Evolutionary conservation across 257 asterid genomes (phyloP).

Genomic region (Rhazya stricta): DNA sequence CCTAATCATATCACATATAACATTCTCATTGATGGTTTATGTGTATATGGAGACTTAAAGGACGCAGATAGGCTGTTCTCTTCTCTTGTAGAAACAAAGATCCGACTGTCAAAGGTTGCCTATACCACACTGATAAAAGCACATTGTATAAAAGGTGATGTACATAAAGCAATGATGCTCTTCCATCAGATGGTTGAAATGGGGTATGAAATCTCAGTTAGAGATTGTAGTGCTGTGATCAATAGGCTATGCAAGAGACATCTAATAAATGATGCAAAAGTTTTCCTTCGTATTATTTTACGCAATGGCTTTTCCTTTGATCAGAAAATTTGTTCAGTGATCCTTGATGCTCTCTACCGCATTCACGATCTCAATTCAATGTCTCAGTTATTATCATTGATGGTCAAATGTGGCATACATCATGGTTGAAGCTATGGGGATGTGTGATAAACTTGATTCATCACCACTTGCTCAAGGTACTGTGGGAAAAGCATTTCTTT

Average conservation of each 20-base stretch:
- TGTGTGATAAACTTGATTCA: not conserved
- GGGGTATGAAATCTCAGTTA: constrained; percentile 58
- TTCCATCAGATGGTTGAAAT: constrained; percentile 50
- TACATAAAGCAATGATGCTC: constrained; percentile 41
- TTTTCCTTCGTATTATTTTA: constrained; percentile 52
- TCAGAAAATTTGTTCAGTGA: constrained; percentile 33
- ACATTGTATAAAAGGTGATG: constrained; percentile 69
- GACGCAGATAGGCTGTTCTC: constrained; percentile 52
- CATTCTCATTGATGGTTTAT: constrained; percentile 63
- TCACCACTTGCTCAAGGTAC: constrained; percentile 3
- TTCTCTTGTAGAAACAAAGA: constrained; percentile 34
- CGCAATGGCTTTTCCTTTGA: constrained; percentile 46
- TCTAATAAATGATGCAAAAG: constrained; percentile 38
- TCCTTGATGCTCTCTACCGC: constrained; percentile 34
- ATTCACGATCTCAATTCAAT: constrained; percentile 32
- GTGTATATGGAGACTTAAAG: constrained; percentile 44
- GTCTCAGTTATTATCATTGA: constrained; percentile 38
- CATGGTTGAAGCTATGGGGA: constrained; percentile 30
- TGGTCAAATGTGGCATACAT: constrained; percentile 53
- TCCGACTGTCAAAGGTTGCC: constrained; percentile 49
- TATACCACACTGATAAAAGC: constrained; percentile 76
- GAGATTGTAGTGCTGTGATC: constrained; percentile 71
- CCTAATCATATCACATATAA: constrained; percentile 55
- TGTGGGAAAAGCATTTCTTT: not conserved
- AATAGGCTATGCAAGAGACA: constrained; percentile 74